phyloP scores from a whole-genome alignment of 148 eudicot genomes.

The Suaeda aralocaspica region DNA sequence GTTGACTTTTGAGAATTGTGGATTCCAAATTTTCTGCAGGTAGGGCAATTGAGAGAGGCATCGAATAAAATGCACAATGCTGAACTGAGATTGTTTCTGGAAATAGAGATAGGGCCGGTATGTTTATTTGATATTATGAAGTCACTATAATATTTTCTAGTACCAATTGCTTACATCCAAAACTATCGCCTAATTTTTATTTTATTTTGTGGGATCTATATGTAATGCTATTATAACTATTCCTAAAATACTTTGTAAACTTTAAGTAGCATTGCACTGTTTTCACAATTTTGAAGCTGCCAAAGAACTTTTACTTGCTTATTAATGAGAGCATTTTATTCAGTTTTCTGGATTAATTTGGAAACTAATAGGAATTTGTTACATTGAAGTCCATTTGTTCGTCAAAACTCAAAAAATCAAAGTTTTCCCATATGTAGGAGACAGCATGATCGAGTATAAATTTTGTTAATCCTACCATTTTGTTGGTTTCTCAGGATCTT shows the following conservation, averaged over 20 bases:
- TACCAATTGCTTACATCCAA: neutral
- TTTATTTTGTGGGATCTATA: neutral
- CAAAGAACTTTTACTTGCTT: neutral
- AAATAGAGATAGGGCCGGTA: constrained; percentile 79
- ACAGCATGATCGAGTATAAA: neutral
- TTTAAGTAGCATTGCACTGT: no score
- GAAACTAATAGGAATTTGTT: no score
- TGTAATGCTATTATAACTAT: no score
- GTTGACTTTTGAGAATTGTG: neutral
- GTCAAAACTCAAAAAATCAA: no score
- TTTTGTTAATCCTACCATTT: neutral
- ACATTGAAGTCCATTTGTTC: no score
- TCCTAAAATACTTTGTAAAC: no score
- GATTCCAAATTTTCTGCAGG: constrained; percentile 37
- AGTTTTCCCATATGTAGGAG: no score
- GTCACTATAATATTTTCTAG: neutral
- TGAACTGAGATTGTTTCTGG: constrained; percentile 82
- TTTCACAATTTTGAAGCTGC: no score
- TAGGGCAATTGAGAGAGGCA: constrained; percentile 77
- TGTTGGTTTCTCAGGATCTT: constrained; percentile 44
- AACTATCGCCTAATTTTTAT: no score
- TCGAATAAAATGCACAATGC: constrained; percentile 69
- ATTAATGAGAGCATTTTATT: no score
- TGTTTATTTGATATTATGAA: neutral
- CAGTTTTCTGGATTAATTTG: no score